Base-by-base conservation (phyloP, 768 basidiomycete species). In the Lactifluus subvellereus region DNA sequence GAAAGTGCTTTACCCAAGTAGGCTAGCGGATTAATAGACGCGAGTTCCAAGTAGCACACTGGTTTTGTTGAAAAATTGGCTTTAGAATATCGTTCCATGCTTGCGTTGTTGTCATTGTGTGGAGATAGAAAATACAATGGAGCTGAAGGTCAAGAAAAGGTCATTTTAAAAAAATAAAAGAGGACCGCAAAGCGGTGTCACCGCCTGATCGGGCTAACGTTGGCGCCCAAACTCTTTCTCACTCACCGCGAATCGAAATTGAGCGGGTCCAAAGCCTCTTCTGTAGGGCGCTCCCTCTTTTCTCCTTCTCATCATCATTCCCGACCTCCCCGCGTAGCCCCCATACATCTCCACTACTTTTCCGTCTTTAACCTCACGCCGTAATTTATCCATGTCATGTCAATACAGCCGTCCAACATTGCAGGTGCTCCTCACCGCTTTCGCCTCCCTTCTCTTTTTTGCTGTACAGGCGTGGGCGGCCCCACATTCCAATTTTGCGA, bases 381-480 rank as follows among this genome's bases (percentile, higher is more conserved):
- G 6, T 9, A 5, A 20, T 10, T 6, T 33, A 55, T 43, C 61
- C 57, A 66, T 66, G 65, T 59, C 51, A 64, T 66, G 65, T 59
- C 57, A 38, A 43, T 22, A 48, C 30, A 20, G 8, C 33, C 18
- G 32, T 42, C 13, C 33, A 54, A 38, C 16, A n/a, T 18, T 4
- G 47, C 48, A 33, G 18, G 22, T 38, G 20, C 32, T 49, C 22
- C 4, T 54, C 9, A 32, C 32, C 18, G 40, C 56, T 40, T 43
- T 57, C 11, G 32, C 43, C 14, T 14, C 35, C 32, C 50, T 49
- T 30, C 27, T n/a, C 38, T 37, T 64, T 42, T 49, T 62, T 43
- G 37, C 37, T 1, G 30, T 57, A 20, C 32, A 45, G 16, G 53
- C 40, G 50, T 66, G 52, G 62, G 51, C 61, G 1, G 56, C 61